Conservation (phyloP, 2,329 filamentous ascomycete species). For the Calonectria fujianensis region DNA sequence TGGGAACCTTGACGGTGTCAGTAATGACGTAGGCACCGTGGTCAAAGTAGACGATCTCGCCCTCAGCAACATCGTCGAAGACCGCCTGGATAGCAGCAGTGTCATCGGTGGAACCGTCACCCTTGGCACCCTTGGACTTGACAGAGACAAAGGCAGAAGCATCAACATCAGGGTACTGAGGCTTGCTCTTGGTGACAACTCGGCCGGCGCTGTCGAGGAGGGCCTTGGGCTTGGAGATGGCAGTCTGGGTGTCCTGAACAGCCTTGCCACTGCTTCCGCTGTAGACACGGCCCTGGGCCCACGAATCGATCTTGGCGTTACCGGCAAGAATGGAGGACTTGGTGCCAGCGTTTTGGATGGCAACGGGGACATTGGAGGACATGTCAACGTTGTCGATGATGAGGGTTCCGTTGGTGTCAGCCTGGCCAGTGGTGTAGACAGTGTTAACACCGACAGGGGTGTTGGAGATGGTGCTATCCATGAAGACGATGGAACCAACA, state of each 20-base stretch:
- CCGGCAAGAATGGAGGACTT: conserved; percentile 79
- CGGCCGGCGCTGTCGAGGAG: conserved; percentile 80
- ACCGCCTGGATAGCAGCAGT: conserved; percentile 88
- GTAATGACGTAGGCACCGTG: conserved; percentile 84
- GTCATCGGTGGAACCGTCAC: conserved; percentile 91
- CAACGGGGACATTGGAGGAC: conserved; percentile 77
- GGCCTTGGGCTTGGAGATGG: conserved; percentile 77
- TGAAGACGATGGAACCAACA: conserved; percentile 85
- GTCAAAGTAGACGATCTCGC: conserved; percentile 84
- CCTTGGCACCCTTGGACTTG: conserved; percentile 87
- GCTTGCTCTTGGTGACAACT: conserved; percentile 90
- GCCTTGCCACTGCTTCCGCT: conserved; percentile 67
- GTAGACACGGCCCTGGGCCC: conserved; percentile 88
- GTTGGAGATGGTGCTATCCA: conserved; percentile 87
- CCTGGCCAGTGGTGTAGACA: conserved; percentile 78
- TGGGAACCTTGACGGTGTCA: conserved; percentile 82
- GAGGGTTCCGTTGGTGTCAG: conserved; percentile 85
- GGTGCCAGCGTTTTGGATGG: conserved; percentile 77
- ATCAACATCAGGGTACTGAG: conserved; percentile 85
- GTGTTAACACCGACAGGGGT: conserved; percentile 86
- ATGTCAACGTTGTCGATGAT: conserved; percentile 95
- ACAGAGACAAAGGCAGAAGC: conserved; percentile 86
- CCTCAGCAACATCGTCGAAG: conserved; percentile 79
- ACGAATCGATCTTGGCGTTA: conserved; percentile 81
- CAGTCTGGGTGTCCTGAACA: conserved; percentile 75